Base-by-base conservation (phyloP, 2,329 filamentous ascomycete species). In the Stachybotrys chartarum region DNA sequence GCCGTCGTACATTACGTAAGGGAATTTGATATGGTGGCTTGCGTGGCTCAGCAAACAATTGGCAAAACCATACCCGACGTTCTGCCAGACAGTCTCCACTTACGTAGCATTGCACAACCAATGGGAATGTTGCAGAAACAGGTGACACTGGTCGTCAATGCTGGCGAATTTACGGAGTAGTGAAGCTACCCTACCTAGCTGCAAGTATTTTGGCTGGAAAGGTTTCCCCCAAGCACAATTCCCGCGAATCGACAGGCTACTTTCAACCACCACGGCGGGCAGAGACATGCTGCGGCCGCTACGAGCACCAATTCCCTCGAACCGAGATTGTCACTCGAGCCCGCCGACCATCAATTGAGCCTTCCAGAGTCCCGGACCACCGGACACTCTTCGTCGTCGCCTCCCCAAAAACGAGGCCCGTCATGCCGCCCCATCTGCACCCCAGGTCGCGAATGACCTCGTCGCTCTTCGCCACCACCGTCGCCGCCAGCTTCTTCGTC, bases 391-490 rank as follows among this genome's bases (percentile, higher is more conserved):
- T 30, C 18, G 32, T 14, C 35, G 8, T 42, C 35, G 10, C 35
- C 14, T 39, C 35, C 45, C 45, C 11, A 12, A 8, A 47, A n/a
- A 24, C 55, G 51, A 53, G 53, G 57, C 42, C 60, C 54, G 74
- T 67, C 69, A 94, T 94, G 89, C 86, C 90, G 66, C 89, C 90
- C 58, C 88, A 93, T 74, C 85, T 99, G 47, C 94, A 99, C 72
- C 94, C 94, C 39, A 87, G 92, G 72, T 97, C 93, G 63, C 87
- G 90, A 65, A 90, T 91, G 76, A 99, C 94, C 64, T 92, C 89
- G 55, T 94, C 91, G 50, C 86, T 99, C 58, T 99, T 99, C 76
- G 91, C 91, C 52, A 90, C 88, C n/a, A 97, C 93, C 1, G 82
- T 97, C 54, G 80, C 90, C 59, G 86, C 91, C 35, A 94, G 89